phyloP scores from a whole-genome alignment of 2,329 filamentous ascomycete species.

The Chaetomium strumarium region DNA sequence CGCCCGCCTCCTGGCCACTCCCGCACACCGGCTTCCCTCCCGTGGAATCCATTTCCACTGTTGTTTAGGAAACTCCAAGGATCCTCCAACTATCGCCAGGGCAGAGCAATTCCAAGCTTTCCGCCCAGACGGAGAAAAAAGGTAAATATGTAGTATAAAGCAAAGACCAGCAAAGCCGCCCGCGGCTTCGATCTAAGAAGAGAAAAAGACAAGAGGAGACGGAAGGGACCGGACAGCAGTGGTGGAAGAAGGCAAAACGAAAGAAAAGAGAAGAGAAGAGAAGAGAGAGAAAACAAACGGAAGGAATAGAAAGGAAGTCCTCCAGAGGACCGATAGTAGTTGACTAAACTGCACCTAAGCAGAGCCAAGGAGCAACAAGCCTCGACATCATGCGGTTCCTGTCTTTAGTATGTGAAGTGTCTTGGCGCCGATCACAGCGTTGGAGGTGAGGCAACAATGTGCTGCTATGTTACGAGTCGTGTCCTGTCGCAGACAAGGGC shows the following conservation, averaged over 20 bases:
- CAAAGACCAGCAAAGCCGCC: slow-evolving; percentile 31
- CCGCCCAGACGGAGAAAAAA: slow-evolving; percentile 17
- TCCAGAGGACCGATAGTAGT: slow-evolving; percentile 19
- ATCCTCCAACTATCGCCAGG: not conserved
- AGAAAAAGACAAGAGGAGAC: slow-evolving; percentile 22
- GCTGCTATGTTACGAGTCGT: slow-evolving; percentile 19
- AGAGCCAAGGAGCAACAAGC: slow-evolving; percentile 22
- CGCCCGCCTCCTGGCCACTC: slow-evolving; percentile 31
- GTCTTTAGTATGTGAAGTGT: slow-evolving; percentile 30
- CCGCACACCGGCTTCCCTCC: slow-evolving; percentile 36
- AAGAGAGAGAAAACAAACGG: slow-evolving; percentile 23
- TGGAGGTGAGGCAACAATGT: slow-evolving; percentile 5
- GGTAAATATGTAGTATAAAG: slow-evolving; percentile 23
- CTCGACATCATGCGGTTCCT: slow-evolving; percentile 12
- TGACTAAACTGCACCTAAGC: slow-evolving; percentile 4
- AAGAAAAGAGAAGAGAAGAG: slow-evolving; percentile 4
- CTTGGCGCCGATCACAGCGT: slow-evolving; percentile 13
- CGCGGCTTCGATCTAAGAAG: slow-evolving; percentile 29
- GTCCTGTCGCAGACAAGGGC: slow-evolving; percentile 6
- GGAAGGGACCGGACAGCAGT: slow-evolving; percentile 19
- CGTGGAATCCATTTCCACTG: slow-evolving; percentile 19
- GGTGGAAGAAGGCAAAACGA: slow-evolving; percentile 12
- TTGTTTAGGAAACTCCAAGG: not conserved
- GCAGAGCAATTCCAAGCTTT: slow-evolving; percentile 15
- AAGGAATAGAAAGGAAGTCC: slow-evolving; percentile 22